These are phyloP conservation scores for Dothiorella sarmentorum DNA, from an alignment of 2,329 filamentous ascomycete genomes.

Conservation along the genomic window DNA sequence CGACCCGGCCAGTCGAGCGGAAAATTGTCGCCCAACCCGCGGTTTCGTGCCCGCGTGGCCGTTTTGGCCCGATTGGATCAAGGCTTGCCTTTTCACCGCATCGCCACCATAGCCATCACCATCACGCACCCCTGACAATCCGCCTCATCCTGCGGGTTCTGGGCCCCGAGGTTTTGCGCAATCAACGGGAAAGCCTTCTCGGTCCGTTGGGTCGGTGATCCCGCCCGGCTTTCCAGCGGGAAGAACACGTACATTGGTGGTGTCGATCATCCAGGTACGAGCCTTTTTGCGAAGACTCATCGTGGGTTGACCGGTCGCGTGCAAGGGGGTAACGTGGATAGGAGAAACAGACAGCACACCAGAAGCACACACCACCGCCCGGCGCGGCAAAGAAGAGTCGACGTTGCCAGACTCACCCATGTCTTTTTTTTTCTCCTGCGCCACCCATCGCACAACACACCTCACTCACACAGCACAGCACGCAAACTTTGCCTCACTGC, in stretches of 20 bases:
- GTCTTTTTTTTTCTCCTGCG: neutral
- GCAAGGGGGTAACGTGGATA: constrained; percentile 5
- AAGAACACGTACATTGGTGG: constrained; percentile 9
- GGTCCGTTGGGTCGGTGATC: neutral
- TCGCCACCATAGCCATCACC: constrained; percentile 1
- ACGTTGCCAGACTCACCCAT: constrained; percentile 6
- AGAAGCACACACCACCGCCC: constrained; percentile 8
- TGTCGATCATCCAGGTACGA: neutral
- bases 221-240: neutral
- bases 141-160: neutral
- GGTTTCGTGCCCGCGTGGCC: constrained; percentile 7
- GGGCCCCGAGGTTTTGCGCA: neutral
- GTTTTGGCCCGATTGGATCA: constrained; percentile 6
- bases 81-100: neutral
- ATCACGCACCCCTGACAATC: constrained; percentile 9
- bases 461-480: neutral
- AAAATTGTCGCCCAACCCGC: constrained; percentile 1
- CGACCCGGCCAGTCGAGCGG: constrained; percentile 1
- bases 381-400: constrained; percentile 6
- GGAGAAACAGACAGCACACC: constrained; percentile 9
- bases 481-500: constrained; percentile 1
- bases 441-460: constrained; percentile 5
- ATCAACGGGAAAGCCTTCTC: constrained; percentile 1
- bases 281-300: neutral
- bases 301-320: constrained; percentile 2